Base-by-base conservation (phyloP, 2,329 filamentous ascomycete species). In the Pseudophaeomoniella oleicola region DNA sequence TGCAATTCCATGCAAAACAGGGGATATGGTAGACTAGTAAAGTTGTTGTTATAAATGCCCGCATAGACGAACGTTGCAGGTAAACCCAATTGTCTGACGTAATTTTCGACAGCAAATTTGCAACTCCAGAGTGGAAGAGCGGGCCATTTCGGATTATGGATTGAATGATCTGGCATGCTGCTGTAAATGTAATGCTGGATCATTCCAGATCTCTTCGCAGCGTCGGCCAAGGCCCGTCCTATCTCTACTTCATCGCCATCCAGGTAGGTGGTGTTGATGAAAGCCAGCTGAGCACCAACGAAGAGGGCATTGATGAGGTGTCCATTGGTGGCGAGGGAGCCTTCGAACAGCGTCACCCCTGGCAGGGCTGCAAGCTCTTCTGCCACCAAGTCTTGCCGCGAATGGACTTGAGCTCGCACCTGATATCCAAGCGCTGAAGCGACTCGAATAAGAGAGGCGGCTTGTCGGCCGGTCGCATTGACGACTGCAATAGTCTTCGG, bases 31-130 rank as follows among this genome's bases (percentile, higher is more conserved):
- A 94, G 69, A 33, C 83, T 90, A 18, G 88, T 96, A 60, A 96
- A 98, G 57, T 98, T 96, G 62, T 96, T 96, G 68, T 96, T 94
- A 67, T 96, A 98, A 50, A 94, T 94, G 41, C 88, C 90, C 6
- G 87, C 85, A 59, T 94, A 94, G 45, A 94, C 79, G 57, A 94
- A 96, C 0, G 88, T 96, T 1, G 87, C 78, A 0, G 84, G 84
- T 9, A 94, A 67, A 6, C 78, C 78, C 30, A 94, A 72, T 53
- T 85, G 74, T 39, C 83, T 76, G 36, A 94, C 72, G 57, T 96
- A 93, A 37, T 90, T 81, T 59, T 96, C 90, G 30, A 96, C 81
- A 35, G 82, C 78, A 58, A 92, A 86, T 60, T 98, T 98, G 42
- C 80, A 78, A 3, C 82, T 78, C 88, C 90, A 98, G 37, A 94